Percentiles rank a stretch among this genome's conserved stretches.
phyloP scores from a whole-genome alignment of 2,329 filamentous ascomycete genomes.

The Claviceps pazoutovae region DNA sequence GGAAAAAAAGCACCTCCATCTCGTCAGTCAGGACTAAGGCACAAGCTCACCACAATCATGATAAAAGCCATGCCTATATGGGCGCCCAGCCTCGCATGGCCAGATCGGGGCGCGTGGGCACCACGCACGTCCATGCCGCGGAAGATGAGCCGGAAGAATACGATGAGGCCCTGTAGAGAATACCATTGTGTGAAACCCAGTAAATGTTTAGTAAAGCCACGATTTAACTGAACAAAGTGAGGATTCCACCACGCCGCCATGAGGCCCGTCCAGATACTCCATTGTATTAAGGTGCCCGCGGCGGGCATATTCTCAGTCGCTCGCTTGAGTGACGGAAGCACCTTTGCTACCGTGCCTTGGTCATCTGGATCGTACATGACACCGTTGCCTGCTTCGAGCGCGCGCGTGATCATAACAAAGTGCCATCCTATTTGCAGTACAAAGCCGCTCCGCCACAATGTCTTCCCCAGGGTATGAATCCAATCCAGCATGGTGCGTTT shows the following conservation, averaged over 20 bases:
- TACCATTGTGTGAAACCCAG: constrained; percentile 52
- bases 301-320: constrained; percentile 23
- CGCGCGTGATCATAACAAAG: constrained; percentile 15
- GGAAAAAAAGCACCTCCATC: neutral
- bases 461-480: constrained; percentile 27
- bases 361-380: constrained; percentile 23
- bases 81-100: constrained; percentile 30
- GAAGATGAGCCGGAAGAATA: constrained; percentile 41
- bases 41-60: constrained; percentile 35
- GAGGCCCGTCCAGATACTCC: constrained; percentile 34
- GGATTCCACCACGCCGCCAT: constrained; percentile 56
- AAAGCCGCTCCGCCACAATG: constrained; percentile 35
- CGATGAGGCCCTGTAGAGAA: constrained; percentile 44
- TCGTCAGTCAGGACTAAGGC: neutral
- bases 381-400: constrained; percentile 14
- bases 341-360: constrained; percentile 7
- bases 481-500: constrained; percentile 27
- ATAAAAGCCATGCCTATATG: constrained; percentile 42
- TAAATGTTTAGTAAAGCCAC: constrained; percentile 47
- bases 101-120: constrained; percentile 22
- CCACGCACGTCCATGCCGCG: constrained; percentile 27
- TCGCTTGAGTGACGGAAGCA: constrained; percentile 8
- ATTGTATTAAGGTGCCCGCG: constrained; percentile 27
- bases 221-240: constrained; percentile 42
- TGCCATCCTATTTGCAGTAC: constrained; percentile 39